These are phyloP conservation scores for Clitoria ternatea DNA, from an alignment of 306 rosid species.

Conservation along the genomic window DNA sequence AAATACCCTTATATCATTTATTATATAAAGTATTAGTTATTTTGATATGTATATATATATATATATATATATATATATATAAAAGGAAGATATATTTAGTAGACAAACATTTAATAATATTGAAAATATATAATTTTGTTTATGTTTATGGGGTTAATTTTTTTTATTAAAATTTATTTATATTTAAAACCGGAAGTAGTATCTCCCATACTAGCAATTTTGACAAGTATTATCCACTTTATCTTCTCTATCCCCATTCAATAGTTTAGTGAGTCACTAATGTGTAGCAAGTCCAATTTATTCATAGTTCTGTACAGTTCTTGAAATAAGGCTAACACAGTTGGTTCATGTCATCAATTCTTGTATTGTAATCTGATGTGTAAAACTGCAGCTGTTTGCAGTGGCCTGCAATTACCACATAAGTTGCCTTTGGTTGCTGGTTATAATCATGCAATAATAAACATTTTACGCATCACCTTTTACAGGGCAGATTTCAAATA, in stretches of 20 bases:
- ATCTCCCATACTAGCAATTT: not conserved
- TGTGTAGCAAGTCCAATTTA: not conserved
- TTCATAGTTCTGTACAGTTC: slow-evolving; percentile 10
- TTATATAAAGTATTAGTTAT: too few species aligned
- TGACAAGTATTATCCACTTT: not conserved
- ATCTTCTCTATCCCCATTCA: not conserved
- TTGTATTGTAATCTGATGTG: not conserved
- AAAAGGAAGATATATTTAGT: too few species aligned
- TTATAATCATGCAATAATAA: not conserved
- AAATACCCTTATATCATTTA: too few species aligned
- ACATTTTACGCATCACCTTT: not conserved
- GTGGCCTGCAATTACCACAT: not conserved
- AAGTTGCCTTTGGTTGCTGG: not conserved
- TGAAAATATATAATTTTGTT: too few species aligned
- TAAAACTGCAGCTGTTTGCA: not conserved
- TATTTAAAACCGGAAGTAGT: too few species aligned
- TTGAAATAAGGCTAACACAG: not conserved
- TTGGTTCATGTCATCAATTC: not conserved
- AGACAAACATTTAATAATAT: too few species aligned
- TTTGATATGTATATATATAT: too few species aligned
- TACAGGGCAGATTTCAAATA: slow-evolving; percentile 92
- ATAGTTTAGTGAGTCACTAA: not conserved
- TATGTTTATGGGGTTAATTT: too few species aligned
- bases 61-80: too few species aligned
- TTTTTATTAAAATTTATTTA: too few species aligned